A percentile compares a stretch with the other conserved stretches of the same genome.
Evolutionary conservation across 1,139 yeast species (phyloP).

Genomic region (Sugiyamaella paludigena): DNA sequence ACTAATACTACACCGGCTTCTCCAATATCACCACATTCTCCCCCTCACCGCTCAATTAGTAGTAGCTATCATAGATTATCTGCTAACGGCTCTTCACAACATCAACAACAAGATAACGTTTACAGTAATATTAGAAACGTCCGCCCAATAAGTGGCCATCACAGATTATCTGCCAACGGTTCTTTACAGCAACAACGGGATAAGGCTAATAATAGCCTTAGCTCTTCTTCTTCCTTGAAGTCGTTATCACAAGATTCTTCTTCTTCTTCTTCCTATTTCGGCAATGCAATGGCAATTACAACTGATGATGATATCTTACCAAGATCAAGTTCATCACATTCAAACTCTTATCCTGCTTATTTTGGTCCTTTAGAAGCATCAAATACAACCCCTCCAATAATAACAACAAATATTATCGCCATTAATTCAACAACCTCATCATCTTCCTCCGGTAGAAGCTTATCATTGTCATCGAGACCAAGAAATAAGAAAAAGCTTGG

Average conservation of each 20-base stretch:
- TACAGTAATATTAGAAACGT: no score
- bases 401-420: conserved; percentile 6
- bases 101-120: no score
- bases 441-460: neutral
- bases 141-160: no score
- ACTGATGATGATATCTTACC: conserved; percentile 1
- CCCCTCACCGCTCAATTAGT: neutral
- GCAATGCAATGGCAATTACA: conserved; percentile 4
- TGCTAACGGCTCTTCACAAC: no score
- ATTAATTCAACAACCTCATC: neutral
- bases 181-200: no score
- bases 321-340: neutral
- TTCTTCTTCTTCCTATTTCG: conserved; percentile 1
- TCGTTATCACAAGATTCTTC: neutral
- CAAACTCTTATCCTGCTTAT: conserved; percentile 1
- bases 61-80: neutral
- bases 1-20: conserved; percentile 1
- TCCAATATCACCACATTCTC: conserved; percentile 3
- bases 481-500: conserved; percentile 23
- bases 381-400: conserved; percentile 4
- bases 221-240: neutral
- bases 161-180: no score
- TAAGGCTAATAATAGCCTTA: no score
- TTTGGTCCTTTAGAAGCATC: neutral
- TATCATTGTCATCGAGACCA: conserved; percentile 7